These are phyloP conservation scores for Podaxis sp. DNA, from an alignment of 768 basidiomycete genomes.

Conservation along the genomic window DNA sequence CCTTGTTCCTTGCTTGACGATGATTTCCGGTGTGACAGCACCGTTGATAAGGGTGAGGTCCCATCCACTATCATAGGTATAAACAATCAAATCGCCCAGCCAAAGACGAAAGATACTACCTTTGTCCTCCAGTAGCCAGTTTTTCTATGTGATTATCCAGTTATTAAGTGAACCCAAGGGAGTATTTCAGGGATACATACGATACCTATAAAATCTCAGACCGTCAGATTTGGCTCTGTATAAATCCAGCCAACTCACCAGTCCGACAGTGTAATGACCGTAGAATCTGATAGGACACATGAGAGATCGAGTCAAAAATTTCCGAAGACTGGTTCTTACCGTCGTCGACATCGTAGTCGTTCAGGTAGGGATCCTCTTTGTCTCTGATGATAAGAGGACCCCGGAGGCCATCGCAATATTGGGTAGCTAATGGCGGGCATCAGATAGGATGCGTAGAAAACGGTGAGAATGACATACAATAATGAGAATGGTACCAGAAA, in stretches of 20 bases:
- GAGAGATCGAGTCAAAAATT: not conserved
- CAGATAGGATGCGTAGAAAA: not conserved
- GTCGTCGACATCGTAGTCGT: slow-evolving; percentile 41
- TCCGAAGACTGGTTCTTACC: slow-evolving; percentile 34
- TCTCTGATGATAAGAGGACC: slow-evolving; percentile 43
- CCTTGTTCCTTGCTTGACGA: not conserved
- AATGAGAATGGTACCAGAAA: slow-evolving; percentile 42
- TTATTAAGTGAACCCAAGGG: not conserved
- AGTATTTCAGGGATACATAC: not conserved
- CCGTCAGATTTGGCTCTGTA: not conserved
- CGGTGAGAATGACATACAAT: slow-evolving; percentile 3
- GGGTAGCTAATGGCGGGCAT: slow-evolving; percentile 27
- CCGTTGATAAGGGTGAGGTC: slow-evolving; percentile 17
- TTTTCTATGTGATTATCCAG: not conserved
- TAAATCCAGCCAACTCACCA: slow-evolving; percentile 15
- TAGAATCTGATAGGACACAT: slow-evolving; percentile 29
- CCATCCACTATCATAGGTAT: not conserved
- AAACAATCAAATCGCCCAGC: slow-evolving; percentile 40
- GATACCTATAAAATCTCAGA: slow-evolving; percentile 10
- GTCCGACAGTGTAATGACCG: slow-evolving; percentile 29
- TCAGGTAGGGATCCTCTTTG: slow-evolving; percentile 26
- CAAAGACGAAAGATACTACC: slow-evolving; percentile 13
- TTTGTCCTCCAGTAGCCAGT: not conserved
- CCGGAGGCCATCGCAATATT: slow-evolving; percentile 50
- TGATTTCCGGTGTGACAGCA: not conserved